Base-by-base conservation (phyloP, 306 rosid genomes). In the Cotoneaster glaucophyllus region DNA sequence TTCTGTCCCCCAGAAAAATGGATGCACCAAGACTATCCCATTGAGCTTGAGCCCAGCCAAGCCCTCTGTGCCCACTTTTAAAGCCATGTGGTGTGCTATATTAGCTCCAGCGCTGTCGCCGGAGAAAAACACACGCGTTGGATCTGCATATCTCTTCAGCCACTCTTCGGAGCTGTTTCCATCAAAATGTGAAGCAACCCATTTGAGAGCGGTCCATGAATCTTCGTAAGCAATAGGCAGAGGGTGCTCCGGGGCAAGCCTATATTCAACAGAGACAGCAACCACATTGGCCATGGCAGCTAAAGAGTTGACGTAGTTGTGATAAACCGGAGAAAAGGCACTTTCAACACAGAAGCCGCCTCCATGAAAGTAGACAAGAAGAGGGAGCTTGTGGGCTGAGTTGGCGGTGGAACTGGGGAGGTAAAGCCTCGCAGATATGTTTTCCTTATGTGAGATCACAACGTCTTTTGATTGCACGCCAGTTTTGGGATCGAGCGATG, bases 51-150 rank as follows among this genome's bases (percentile, higher is more conserved):
- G 5, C 15, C 53, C 53, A 0, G 4, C 53, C 19, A 45, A 14
- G 18, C 53, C 53, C 19, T 45, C 53, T 5, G 53, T 13, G 18
- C 63, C 77, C 0, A 68, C 50, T 4, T 80, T 74, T 80, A 79
- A 71, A 14, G 79, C 91, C 85, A 85, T 75, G 67, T 44, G 69
- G 66, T 88, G 91, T 0, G 86, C 85, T 2, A 90, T 57, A 32
- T 83, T 90, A 0, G 71, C 91, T 0, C 96, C 93, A n/a, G 97
- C 95, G 28, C 95, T 91, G 67, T 89, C 95, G 0, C 95, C 91
- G 1, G 88, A 89, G 14, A 87, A 14, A 83, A 79, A 89, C 18
- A 89, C 18, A 87, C 79, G 0, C 73, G 53, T 0, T 4, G 6
- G 59, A 45, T 88, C 90, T 2, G 76, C 88, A 21, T 68, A 81